Base-by-base conservation (phyloP, 306 rosid species). In the Rosa multiflora region DNA sequence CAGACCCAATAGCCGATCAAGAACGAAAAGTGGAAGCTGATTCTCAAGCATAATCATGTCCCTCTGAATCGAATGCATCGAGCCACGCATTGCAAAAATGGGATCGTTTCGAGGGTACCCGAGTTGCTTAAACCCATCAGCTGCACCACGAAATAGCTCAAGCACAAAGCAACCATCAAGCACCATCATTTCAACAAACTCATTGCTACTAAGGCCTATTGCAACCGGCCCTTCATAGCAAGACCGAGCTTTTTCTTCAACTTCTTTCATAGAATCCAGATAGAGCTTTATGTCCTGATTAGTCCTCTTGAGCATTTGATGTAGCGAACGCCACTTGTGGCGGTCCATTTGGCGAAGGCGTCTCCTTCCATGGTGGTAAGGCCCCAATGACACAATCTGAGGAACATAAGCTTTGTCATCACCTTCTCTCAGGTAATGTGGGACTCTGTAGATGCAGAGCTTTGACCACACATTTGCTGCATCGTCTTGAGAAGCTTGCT, bases 11-110 rank as follows among this genome's bases (percentile, higher is more conserved):
- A 92, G 88, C 64, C 82, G 84, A 68, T 90, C 97, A 3, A 95
- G 88, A 39, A 90, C 75, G 67, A 92, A 90, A 70, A 92, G 80
- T 0, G 98, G 98, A 39, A 95, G 85, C 83, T 95, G 98, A 75
- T 92, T 95, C 81, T 95, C 99, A 0, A 95, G 84, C 98, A 92
- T 92, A 73, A 95, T 92, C 97, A 95, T 95, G 23, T 95, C 98
- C 66, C 98, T 82, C 67, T 88, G 97, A 82, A 91, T 92, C 62
- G 97, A 87, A 79, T 95, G 99, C 96, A 91, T 92, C 0, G 95
- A 82, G 39, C 99, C 97, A 61, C 97, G 91, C 90, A 89, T 90
- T n/a, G 95, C 99, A 1, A 95, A 95, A 75, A 92, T 80, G 46
- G 99, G 99, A 73, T 95, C 99, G 18, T 90, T 89, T 76, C 90